Evolutionary conservation across 306 rosid genomes (phyloP).

Genomic region (Crotalaria pallida): DNA sequence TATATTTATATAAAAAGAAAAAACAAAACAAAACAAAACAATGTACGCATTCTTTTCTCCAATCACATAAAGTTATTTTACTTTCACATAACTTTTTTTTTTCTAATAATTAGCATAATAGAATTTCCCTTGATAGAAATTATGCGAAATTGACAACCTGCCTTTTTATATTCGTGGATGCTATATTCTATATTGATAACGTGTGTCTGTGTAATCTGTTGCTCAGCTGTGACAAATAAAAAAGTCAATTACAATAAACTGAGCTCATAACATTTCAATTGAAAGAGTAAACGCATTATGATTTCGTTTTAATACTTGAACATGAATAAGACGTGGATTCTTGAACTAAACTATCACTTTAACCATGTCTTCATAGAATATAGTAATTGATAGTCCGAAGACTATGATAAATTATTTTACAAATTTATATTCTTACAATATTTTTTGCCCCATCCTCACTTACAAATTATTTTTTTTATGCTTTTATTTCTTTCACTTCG

Average conservation of each 20-base stretch:
- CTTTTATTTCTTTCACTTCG: no score
- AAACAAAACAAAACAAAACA: not conserved
- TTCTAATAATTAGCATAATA: not conserved
- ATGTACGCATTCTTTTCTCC: not conserved
- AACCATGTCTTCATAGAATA: conserved; percentile 12
- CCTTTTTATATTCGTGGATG: conserved; percentile 4
- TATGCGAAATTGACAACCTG: not conserved
- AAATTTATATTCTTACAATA: no score
- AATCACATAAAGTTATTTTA: no score
- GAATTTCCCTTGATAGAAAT: not conserved
- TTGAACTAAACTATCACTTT: conserved; percentile 26
- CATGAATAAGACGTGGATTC: conserved; percentile 15
- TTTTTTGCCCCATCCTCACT: no score
- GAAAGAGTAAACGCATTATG: conserved; percentile 5
- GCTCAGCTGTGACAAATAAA: not conserved
- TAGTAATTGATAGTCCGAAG: conserved; percentile 18
- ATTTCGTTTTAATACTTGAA: not conserved
- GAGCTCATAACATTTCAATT: not conserved
- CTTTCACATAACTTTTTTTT: not conserved
- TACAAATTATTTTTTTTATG: no score
- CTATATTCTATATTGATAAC: conserved; percentile 5
- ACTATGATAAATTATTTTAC: conserved; percentile 3
- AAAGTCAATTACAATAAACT: not conserved
- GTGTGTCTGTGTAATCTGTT: not conserved
- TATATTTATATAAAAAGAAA: not conserved